Percentiles rank a stretch among this genome's conserved stretches.
phyloP scores from a whole-genome alignment of 441 rosid genomes.

The Syzygium syzygioides region DNA sequence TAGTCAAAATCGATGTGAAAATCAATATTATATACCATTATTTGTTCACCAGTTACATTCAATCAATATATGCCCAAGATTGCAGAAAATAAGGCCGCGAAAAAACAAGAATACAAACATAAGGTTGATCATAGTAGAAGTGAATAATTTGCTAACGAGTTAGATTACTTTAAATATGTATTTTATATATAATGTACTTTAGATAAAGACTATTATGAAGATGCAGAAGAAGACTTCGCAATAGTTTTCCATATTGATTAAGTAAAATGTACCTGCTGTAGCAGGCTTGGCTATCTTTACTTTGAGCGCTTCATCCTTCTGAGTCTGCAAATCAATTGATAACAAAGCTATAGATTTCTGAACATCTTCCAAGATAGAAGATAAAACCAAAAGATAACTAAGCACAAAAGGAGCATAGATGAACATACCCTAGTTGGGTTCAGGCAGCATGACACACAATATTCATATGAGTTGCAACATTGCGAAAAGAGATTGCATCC shows the following conservation, averaged over 20 bases:
- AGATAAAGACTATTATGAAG: background rate
- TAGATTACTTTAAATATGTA: background rate
- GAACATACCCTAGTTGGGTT: constrained; percentile 62
- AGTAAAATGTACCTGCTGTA: constrained; percentile 56
- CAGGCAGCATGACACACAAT: constrained; percentile 89
- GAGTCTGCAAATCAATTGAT: constrained; percentile 39
- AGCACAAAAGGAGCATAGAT: constrained; percentile 1
- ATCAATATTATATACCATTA: background rate
- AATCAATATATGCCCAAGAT: background rate
- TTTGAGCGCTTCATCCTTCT: constrained; percentile 44
- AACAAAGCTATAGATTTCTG: constrained; percentile 6
- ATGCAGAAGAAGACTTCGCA: background rate
- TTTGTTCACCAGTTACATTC: background rate
- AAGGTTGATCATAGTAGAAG: background rate
- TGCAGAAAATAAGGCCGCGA: background rate
- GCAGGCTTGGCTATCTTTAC: constrained; percentile 75
- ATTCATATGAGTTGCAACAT: constrained; percentile 89
- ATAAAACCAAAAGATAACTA: background rate
- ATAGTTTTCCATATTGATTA: background rate
- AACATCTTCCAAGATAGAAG: background rate
- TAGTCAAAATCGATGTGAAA: background rate
- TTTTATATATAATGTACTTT: background rate
- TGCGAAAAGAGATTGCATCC: constrained; percentile 81
- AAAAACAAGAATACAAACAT: background rate
- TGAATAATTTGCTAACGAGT: background rate